Evolutionary conservation across 2,329 filamentous ascomycete species (phyloP).

Genomic region (Sarocladium oryzae): DNA sequence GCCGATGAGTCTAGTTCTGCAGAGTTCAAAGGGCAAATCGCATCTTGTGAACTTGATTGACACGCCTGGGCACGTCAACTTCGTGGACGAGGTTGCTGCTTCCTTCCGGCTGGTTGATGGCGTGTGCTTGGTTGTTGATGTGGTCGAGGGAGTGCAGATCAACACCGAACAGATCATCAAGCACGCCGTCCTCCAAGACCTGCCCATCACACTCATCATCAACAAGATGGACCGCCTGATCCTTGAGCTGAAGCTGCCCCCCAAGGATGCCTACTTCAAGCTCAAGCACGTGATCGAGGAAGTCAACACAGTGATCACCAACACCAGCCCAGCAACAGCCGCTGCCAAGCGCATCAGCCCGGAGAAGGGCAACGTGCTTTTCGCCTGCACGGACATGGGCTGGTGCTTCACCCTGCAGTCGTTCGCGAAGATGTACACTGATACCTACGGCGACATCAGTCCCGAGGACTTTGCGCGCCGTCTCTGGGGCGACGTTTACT

Average conservation of each 20-base stretch:
- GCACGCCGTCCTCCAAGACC: constrained; percentile 82
- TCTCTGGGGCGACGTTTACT: constrained; percentile 96
- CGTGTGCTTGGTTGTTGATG: constrained; percentile 87
- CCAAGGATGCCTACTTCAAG: constrained; percentile 97
- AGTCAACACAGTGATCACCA: constrained; percentile 93
- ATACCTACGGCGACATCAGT: constrained; percentile 78
- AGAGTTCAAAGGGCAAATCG: constrained; percentile 85
- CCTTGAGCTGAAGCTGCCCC: constrained; percentile 86
- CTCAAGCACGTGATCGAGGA: constrained; percentile 98
- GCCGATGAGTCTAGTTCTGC: constrained; percentile 89
- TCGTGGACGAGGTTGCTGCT: constrained; percentile 92
- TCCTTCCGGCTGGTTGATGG: constrained; percentile 84
- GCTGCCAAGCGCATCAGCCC: constrained; percentile 79
- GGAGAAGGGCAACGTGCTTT: constrained; percentile 97
- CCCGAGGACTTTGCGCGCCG: constrained; percentile 74
- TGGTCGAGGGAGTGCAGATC: constrained; percentile 97
- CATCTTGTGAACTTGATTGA: constrained; percentile 93
- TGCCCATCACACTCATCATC: constrained; percentile 83
- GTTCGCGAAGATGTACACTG: constrained; percentile 93
- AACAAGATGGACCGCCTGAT: constrained; percentile 98
- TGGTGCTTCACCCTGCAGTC: constrained; percentile 96
- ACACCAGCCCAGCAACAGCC: constrained; percentile 73
- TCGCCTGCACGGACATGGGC: constrained; percentile 85
- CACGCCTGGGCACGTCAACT: constrained; percentile 96
- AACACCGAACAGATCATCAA: constrained; percentile 98